A percentile compares a stretch with the other conserved stretches of the same genome.
Conservation (phyloP, 2,329 filamentous ascomycete genomes). For the Tolypocladium inflatum region DNA sequence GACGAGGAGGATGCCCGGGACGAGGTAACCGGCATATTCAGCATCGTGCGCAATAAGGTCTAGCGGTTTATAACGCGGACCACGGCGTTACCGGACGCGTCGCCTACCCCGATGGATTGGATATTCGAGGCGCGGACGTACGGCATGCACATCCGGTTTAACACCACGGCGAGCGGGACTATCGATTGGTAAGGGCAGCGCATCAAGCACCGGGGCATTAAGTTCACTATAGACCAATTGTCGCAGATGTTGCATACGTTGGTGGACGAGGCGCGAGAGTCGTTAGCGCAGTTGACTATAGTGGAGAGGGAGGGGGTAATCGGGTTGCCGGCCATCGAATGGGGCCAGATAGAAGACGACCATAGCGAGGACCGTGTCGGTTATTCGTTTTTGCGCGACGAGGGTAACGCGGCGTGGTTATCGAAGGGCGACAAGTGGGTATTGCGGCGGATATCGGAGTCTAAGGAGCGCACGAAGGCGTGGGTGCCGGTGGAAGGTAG, state of each 20-base stretch:
- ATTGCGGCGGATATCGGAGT: background rate
- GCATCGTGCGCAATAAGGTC: conserved; percentile 1
- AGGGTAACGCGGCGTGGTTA: conserved; percentile 2
- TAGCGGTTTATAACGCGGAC: conserved; percentile 8
- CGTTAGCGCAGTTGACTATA: conserved; percentile 1
- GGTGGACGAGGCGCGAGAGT: background rate
- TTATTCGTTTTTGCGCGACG: conserved; percentile 3
- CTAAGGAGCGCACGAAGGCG: background rate
- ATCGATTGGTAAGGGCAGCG: conserved; percentile 4
- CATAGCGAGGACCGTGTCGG: conserved; percentile 1
- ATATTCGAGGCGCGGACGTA: conserved; percentile 5
- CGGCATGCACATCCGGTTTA: conserved; percentile 6
- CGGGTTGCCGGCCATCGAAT: background rate
- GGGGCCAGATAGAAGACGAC: conserved; percentile 1
- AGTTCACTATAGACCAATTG: conserved; percentile 2
- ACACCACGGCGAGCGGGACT: background rate
- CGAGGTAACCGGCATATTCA: conserved; percentile 2
- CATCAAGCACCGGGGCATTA: background rate
- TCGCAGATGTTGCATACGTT: background rate
- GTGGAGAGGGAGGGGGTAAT: background rate
- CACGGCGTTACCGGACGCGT: background rate
- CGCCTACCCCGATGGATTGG: conserved; percentile 9
- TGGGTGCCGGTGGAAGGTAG: background rate
- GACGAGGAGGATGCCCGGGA: conserved; percentile 1
- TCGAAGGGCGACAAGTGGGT: background rate